phyloP scores from a whole-genome alignment of 2,329 filamentous ascomycete genomes.

The Hirsutella rhossiliensis region DNA sequence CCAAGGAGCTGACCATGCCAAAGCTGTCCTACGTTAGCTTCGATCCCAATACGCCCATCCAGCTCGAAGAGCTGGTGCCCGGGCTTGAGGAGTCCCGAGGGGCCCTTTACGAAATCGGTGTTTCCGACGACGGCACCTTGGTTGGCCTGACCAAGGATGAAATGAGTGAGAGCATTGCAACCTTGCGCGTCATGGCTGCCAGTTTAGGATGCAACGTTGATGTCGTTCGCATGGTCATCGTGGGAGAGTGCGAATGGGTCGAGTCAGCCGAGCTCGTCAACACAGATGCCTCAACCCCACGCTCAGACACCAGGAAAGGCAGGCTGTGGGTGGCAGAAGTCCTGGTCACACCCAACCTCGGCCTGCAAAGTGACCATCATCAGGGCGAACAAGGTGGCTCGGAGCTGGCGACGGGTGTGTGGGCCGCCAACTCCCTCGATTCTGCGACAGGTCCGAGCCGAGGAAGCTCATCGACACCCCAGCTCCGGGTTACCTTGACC shows the following conservation, averaged over 20 bases:
- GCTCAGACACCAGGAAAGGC: constrained; percentile 21
- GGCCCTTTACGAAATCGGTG: constrained; percentile 90
- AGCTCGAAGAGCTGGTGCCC: constrained; percentile 49
- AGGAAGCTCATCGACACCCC: constrained; percentile 48
- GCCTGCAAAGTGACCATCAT: constrained; percentile 13
- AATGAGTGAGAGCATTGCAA: constrained; percentile 79
- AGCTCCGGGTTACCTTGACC: constrained; percentile 76
- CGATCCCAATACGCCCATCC: constrained; percentile 31
- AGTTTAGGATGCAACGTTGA: constrained; percentile 81
- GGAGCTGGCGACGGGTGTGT: background rate
- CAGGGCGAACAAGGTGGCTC: background rate
- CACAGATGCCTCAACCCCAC: constrained; percentile 10
- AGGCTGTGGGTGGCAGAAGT: constrained; percentile 84
- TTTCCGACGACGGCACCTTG: constrained; percentile 86
- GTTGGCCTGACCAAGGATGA: constrained; percentile 83
- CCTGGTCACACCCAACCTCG: constrained; percentile 64
- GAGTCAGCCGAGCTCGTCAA: constrained; percentile 27
- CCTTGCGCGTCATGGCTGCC: constrained; percentile 80
- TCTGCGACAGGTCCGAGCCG: constrained; percentile 19
- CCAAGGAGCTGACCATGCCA: constrained; percentile 62
- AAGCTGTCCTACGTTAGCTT: constrained; percentile 55
- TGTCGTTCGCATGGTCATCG: constrained; percentile 67
- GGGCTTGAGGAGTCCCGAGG: constrained; percentile 88
- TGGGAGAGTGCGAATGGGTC: constrained; percentile 73
- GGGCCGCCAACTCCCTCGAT: constrained; percentile 1